Conservation (phyloP, 225 moss, liverwort and hornwort genomes). For the Lunularia cruciata region DNA sequence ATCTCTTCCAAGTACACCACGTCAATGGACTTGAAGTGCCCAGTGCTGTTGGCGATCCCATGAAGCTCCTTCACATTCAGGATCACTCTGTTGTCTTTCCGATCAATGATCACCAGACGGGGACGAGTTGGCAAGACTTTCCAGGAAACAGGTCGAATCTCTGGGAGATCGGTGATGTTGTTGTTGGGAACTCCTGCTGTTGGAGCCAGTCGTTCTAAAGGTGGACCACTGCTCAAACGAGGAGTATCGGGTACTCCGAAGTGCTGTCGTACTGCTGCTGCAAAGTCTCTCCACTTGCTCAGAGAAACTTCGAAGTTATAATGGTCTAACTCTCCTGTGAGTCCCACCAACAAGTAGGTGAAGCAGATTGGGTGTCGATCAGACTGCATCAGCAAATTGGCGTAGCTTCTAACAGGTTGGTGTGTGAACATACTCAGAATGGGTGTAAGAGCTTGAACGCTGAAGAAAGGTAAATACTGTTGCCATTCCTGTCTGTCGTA, state of each 20-base stretch:
- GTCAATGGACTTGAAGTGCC: slow-evolving; percentile 11
- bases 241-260: slow-evolving; percentile 26
- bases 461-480: slow-evolving; percentile 30
- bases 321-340: slow-evolving; percentile 29
- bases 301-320: slow-evolving; percentile 32
- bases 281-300: slow-evolving; percentile 26
- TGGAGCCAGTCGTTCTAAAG: slow-evolving; percentile 18
- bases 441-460: slow-evolving; percentile 6
- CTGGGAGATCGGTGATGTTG: slow-evolving; percentile 9
- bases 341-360: slow-evolving; percentile 28
- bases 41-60: slow-evolving; percentile 11
- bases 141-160: slow-evolving; percentile 28
- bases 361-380: slow-evolving; percentile 37
- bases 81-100: slow-evolving; percentile 26
- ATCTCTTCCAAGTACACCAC: slow-evolving; percentile 30
- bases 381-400: slow-evolving; percentile 30
- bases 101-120: slow-evolving; percentile 33
- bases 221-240: not conserved
- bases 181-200: not conserved
- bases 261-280: slow-evolving; percentile 22
- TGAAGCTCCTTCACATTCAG: slow-evolving; percentile 25
- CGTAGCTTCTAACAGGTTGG: slow-evolving; percentile 32
- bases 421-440: slow-evolving; percentile 32
- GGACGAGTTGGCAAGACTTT: slow-evolving; percentile 13
- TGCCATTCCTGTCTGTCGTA: slow-evolving; percentile 28